phyloP scores from a whole-genome alignment of 2,329 filamentous ascomycete genomes.

The Diaporthe citriasiana region DNA sequence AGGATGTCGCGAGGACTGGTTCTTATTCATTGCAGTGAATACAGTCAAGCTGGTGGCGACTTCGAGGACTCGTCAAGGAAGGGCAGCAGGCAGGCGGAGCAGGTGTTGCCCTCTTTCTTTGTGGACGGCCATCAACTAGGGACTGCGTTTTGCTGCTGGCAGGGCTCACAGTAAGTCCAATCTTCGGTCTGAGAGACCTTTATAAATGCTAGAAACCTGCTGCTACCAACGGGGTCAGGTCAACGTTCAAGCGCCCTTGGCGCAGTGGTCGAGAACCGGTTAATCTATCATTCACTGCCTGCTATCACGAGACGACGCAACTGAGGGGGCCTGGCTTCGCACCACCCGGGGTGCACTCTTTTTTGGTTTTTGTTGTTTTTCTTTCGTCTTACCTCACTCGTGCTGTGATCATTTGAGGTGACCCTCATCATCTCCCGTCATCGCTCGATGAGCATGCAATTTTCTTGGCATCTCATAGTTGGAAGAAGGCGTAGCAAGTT shows the following conservation, averaged over 20 bases:
- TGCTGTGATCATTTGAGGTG: too few species aligned
- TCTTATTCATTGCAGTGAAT: neutral
- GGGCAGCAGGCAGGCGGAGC: neutral
- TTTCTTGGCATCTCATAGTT: neutral
- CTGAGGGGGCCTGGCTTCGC: constrained; percentile 17
- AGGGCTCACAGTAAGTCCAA: neutral
- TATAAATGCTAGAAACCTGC: neutral
- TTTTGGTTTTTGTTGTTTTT: neutral
- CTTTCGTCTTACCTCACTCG: neutral
- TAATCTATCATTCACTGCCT: constrained; percentile 16
- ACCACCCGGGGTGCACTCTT: constrained; percentile 18
- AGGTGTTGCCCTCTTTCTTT: neutral
- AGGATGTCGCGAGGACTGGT: neutral
- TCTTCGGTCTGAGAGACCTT: neutral
- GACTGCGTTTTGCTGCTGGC: neutral
- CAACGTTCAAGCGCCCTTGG: constrained; percentile 26
- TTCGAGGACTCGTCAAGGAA: neutral
- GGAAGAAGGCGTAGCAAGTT: neutral
- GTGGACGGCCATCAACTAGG: neutral
- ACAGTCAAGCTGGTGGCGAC: neutral
- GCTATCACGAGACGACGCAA: constrained; percentile 25
- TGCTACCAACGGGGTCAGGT: neutral
- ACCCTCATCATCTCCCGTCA: too few species aligned
- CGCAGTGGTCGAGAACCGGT: constrained; percentile 23
- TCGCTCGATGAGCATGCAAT: neutral